These are phyloP conservation scores for Umbilicus rupestris DNA, from an alignment of 164 flowering plant species.

Conservation along the genomic window DNA sequence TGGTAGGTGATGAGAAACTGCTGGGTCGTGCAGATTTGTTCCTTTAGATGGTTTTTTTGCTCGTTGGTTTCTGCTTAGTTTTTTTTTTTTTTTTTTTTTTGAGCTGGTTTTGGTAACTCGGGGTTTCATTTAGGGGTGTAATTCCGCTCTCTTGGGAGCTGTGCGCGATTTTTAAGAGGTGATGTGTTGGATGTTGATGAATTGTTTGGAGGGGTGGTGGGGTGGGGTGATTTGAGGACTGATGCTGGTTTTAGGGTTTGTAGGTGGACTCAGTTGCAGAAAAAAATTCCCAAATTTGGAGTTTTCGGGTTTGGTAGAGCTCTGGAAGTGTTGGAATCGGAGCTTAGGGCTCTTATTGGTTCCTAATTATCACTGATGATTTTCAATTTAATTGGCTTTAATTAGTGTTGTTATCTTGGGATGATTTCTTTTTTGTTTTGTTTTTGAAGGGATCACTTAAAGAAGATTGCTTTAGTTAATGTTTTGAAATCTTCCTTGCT, in stretches of 20 bases:
- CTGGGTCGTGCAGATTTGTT: neutral
- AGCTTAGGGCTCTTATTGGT: neutral
- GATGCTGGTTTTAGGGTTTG: slow-evolving; percentile 1
- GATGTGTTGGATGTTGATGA: neutral
- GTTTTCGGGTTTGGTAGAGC: neutral
- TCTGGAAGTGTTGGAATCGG: neutral
- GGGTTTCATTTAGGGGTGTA: neutral
- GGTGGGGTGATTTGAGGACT: neutral
- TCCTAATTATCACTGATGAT: neutral
- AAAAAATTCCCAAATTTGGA: neutral
- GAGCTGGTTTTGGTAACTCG: neutral
- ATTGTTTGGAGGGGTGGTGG: neutral
- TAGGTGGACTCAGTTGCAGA: slow-evolving; percentile 4
- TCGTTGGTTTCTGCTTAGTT: neutral
- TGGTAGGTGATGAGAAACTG: neutral
- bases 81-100: too few species aligned
- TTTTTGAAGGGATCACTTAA: neutral
- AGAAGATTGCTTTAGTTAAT: neutral
- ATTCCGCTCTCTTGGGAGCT: neutral
- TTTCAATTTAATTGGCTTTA: neutral
- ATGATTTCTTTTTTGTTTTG: neutral
- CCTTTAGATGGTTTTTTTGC: neutral
- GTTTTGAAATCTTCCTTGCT: neutral
- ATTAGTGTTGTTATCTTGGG: neutral
- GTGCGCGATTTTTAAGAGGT: neutral